These are phyloP conservation scores for Beta vulgaris DNA, from an alignment of 148 eudicot species.

Conservation along the genomic window DNA sequence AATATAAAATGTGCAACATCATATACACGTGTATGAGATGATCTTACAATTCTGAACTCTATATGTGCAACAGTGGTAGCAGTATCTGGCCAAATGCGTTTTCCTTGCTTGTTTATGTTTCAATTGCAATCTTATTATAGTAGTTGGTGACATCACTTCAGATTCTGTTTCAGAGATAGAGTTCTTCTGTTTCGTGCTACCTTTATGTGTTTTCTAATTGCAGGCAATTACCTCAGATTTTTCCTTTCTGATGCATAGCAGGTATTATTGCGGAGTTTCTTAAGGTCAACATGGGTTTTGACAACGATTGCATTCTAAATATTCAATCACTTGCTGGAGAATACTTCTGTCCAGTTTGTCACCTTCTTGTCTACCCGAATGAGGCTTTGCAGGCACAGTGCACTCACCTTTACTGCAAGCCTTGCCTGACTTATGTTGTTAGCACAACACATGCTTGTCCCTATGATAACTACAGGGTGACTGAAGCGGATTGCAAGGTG, in stretches of 20 bases:
- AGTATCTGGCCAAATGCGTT: not conserved
- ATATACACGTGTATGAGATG: not conserved
- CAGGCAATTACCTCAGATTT: not conserved
- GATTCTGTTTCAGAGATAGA: not conserved
- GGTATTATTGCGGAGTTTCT: constrained; percentile 9
- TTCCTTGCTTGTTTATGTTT: not conserved
- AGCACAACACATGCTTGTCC: constrained; percentile 82
- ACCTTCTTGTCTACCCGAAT: constrained; percentile 79
- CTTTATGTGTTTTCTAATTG: not conserved
- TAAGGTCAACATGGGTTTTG: constrained; percentile 72
- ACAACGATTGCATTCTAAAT: constrained; percentile 84
- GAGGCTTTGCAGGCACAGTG: constrained; percentile 92
- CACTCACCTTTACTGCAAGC: constrained; percentile 89
- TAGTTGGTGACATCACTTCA: not conserved
- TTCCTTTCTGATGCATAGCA: constrained; percentile 13
- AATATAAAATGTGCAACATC: not conserved
- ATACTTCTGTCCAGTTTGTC: constrained; percentile 93
- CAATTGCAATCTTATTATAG: not conserved
- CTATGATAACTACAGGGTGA: constrained; percentile 90
- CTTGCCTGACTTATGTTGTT: constrained; percentile 74
- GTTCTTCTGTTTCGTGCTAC: not conserved
- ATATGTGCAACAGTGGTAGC: no score
- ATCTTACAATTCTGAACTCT: not conserved
- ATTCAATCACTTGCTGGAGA: constrained; percentile 80
- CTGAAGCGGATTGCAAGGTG: constrained; percentile 88